Base-by-base conservation (phyloP, 2,329 filamentous ascomycete species). In the Triangularia verruculosa region DNA sequence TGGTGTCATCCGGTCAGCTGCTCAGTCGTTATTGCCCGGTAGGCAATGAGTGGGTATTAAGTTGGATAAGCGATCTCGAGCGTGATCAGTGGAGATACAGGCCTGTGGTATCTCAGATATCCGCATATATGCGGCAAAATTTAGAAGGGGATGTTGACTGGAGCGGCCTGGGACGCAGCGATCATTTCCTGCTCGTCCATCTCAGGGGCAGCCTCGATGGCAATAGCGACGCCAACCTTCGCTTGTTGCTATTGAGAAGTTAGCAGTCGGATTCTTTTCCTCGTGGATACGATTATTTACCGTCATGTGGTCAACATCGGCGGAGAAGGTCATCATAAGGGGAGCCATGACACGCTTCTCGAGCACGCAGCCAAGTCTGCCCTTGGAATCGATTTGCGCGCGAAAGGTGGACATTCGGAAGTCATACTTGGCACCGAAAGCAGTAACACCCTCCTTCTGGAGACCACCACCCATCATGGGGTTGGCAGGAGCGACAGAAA, bases 261-360 rank as follows among this genome's bases (percentile, higher is more conserved):
- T 70, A 78, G 76, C 66, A 8, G n/a, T 15, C 13, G 30, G 54
- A 55, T 15, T 8, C 22, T 1, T 13, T 39, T 15, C 12, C 6
- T 20, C n/a, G n/a, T 24, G 12, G 34, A 27, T 8, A 39, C 17
- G 15, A 17, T 0, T 32, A 83, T 91, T 77, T 86, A 97, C 95
- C 83, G 93, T 93, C 72, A 89, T 87, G 80, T 99, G 94, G 79
- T 99, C 95, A 74, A 99, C 92, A 76, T 98, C 95, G 70, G 93
- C 94, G 61, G 93, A 92, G 79, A 99, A 97, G 63, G 93, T 96
- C 80, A 99, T 87, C 77, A 89, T 90, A 64, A 99, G 93, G 27
- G 93, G 91, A 68, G 93, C 92, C 28, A 93, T 93, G 73, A 99
- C 91, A 74, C 93, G 89, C 88, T 97, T 98, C 84, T 99, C 95